Base-by-base conservation (phyloP, 768 basidiomycete species). In the Termitomyces sp. region DNA sequence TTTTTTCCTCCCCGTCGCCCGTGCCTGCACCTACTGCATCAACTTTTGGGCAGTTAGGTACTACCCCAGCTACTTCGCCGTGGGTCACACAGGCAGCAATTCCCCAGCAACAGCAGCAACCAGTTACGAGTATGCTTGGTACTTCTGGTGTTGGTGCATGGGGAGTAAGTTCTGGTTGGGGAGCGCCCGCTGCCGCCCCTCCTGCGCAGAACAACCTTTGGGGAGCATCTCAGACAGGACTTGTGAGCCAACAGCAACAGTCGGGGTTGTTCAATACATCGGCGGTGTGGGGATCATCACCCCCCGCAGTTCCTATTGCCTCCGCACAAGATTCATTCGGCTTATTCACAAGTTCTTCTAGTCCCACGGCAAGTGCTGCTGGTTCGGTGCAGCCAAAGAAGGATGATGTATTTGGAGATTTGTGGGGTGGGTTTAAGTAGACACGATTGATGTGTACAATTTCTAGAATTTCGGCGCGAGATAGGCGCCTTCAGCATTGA, bases 351-450 rank as follows among this genome's bases (percentile, higher is more conserved):
- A 59, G 69, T 29, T 66, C 69, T 29, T 66, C 69, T 50, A 59
- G 41, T 21, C 41, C 74, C 1, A 37, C 37, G 12, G 21, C 72
- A n/a, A 52, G 51, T 16, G 34, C 48, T 19, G 40, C 48, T 19
- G 40, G n/a, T 27, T 17, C 38, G 17, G 49, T 53, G 5, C 54
- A 49, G 37, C 67, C 72, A 58, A 86, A 88, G 75, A 87, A 80
- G 71, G 90, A 91, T 59, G 90, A 93, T 63, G 84, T 76, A 7
- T 92, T 92, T 66, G 89, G 87, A 7, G 89, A 92, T 70, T 69
- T 93, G 48, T 92, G 91, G 91, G 89, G 89, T 48, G 83, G 85
- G 38, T 90, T 90, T 70, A 91, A 91, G 77, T 92, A 62, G 45
- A 40, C 16, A 23, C 10, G 16, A 44, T 21, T 21, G 31, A 2